Evolutionary conservation across 2,329 filamentous ascomycete genomes (phyloP).

Genomic region (Neodidymelliopsis sp.): DNA sequence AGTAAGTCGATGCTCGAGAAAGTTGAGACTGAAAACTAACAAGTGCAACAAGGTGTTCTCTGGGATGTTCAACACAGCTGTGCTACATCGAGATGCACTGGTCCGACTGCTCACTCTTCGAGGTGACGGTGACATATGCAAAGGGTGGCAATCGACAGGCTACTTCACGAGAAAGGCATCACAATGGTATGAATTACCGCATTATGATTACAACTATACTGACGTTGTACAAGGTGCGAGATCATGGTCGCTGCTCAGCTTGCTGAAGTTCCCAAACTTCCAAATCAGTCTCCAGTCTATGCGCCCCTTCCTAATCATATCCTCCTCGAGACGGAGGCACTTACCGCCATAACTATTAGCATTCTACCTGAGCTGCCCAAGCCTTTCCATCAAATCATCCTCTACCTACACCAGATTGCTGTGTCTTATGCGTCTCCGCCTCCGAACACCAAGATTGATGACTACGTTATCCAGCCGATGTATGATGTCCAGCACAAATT

Average conservation of each 20-base stretch:
- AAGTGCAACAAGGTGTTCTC: conserved; percentile 14
- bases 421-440: conserved; percentile 10
- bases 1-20: conserved; percentile 16
- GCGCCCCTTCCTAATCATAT: conserved; percentile 15
- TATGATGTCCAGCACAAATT: conserved; percentile 27
- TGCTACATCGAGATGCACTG: conserved; percentile 29
- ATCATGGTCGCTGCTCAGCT: conserved; percentile 29
- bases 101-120: conserved; percentile 23
- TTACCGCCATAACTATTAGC: conserved; percentile 19
- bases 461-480: conserved; percentile 22
- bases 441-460: conserved; percentile 16
- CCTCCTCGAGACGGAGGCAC: conserved; percentile 11
- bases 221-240: conserved; percentile 26
- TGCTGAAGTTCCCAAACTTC: conserved; percentile 21
- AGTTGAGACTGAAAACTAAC: not conserved
- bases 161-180: conserved; percentile 26
- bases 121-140: conserved; percentile 26
- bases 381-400: conserved; percentile 19
- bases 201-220: not conserved
- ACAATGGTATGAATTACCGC: conserved; percentile 22
- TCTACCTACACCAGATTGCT: conserved; percentile 23
- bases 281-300: conserved; percentile 12
- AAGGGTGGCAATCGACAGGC: conserved; percentile 15
- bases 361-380: conserved; percentile 21
- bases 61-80: conserved; percentile 27